Conservation (phyloP, 225 moss, liverwort and hornwort genomes). For the Ulota crispa region DNA sequence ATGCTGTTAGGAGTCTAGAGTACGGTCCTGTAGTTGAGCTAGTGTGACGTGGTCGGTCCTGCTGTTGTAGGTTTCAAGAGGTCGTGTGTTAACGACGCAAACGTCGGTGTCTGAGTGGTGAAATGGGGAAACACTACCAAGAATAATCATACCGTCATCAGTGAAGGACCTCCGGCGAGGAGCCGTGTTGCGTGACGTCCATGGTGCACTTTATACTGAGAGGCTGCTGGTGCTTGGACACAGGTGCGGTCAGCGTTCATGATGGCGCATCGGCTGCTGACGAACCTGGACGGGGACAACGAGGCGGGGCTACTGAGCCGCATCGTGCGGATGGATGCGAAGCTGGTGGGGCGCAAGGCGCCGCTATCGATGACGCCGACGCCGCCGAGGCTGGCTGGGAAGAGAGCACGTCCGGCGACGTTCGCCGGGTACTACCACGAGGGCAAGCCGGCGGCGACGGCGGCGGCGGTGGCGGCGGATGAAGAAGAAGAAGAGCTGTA, state of each 20-base stretch:
- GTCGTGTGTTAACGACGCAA: neutral
- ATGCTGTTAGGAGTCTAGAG: neutral
- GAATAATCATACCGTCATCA: neutral
- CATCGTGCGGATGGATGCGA: constrained; percentile 84
- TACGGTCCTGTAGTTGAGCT: neutral
- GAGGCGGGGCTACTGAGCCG: constrained; percentile 77
- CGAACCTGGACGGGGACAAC: constrained; percentile 66
- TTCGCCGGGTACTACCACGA: constrained; percentile 43
- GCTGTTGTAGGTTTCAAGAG: neutral
- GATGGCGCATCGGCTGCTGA: constrained; percentile 86
- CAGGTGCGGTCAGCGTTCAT: constrained; percentile 95
- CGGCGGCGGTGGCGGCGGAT: neutral
- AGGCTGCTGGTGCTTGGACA: constrained; percentile 19
- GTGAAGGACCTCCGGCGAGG: neutral
- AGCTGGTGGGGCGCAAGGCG: constrained; percentile 65
- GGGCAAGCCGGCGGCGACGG: constrained; percentile 18
- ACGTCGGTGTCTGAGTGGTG: neutral
- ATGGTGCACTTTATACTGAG: neutral
- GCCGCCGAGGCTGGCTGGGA: constrained; percentile 34
- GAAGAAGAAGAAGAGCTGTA: constrained; percentile 36
- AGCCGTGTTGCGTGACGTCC: neutral
- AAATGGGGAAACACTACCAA: neutral
- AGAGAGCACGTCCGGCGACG: constrained; percentile 40
- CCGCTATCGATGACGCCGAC: constrained; percentile 22
- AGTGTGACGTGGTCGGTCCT: neutral